A percentile compares a stretch with the other conserved stretches of the same genome.
Evolutionary conservation across 2,329 filamentous ascomycete species (phyloP).

Genomic region (Endocalyx cinctus): DNA sequence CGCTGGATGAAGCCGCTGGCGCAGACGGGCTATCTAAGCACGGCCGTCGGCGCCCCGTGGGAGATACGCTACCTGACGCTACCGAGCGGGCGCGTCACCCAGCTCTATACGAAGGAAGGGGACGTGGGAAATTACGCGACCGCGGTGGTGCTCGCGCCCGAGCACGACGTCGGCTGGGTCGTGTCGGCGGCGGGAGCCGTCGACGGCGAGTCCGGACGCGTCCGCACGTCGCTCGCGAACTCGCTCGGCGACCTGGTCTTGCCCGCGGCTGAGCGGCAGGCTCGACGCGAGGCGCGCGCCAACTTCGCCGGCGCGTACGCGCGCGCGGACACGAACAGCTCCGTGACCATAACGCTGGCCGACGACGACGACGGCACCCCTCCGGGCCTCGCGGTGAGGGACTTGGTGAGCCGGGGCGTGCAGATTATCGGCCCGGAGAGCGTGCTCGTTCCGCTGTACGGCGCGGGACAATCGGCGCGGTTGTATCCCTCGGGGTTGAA

Average conservation of each 20-base stretch:
- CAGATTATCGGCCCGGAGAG: conserved; percentile 10
- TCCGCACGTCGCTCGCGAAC: conserved; percentile 9
- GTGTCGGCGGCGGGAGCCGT: conserved; percentile 10
- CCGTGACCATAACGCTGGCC: conserved; percentile 3
- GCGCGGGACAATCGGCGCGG: conserved; percentile 6
- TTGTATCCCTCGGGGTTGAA: conserved; percentile 11
- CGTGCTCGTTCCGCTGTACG: conserved; percentile 7
- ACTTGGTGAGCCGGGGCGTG: conserved; percentile 5
- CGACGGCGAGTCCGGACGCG: background rate
- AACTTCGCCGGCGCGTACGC: conserved; percentile 9
- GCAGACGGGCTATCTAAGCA: conserved; percentile 13
- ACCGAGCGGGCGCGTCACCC: conserved; percentile 5
- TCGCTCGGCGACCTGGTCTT: conserved; percentile 9
- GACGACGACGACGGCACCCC: background rate
- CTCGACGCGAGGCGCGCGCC: conserved; percentile 3
- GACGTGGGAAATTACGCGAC: conserved; percentile 11
- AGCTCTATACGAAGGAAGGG: conserved; percentile 17
- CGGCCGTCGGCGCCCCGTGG: conserved; percentile 21
- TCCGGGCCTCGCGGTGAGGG: conserved; percentile 6
- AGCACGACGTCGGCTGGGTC: conserved; percentile 13
- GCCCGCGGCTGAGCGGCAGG: conserved; percentile 10
- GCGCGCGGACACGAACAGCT: conserved; percentile 10
- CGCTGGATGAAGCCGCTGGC: conserved; percentile 20
- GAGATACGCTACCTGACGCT: conserved; percentile 16
- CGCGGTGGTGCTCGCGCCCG: conserved; percentile 11